Evolutionary conservation across 1,139 yeast genomes (phyloP).

Genomic region (Wickerhamomyces sp.): DNA sequence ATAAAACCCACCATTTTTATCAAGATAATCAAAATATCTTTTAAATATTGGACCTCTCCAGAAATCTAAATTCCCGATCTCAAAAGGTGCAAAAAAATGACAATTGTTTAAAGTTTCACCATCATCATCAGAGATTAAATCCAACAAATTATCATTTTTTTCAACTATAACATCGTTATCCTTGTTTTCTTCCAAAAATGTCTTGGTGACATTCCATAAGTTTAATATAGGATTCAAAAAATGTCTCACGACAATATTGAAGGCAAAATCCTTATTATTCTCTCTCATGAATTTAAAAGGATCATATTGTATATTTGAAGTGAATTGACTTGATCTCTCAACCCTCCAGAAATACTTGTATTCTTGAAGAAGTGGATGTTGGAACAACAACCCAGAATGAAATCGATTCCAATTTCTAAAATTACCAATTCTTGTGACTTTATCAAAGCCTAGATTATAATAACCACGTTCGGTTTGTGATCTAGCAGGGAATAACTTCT

Average conservation of each 20-base stretch:
- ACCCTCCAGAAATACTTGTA: conserved; percentile 70
- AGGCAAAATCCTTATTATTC: conserved; percentile 56
- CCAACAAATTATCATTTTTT: conserved; percentile 41
- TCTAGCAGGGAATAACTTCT: conserved; percentile 29
- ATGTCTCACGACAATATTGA: conserved; percentile 58
- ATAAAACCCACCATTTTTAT: conserved; percentile 50
- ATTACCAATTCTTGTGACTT: not conserved
- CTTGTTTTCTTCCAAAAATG: conserved; percentile 43
- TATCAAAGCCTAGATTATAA: conserved; percentile 40
- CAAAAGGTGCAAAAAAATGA: conserved; percentile 67
- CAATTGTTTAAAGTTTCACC: conserved; percentile 51
- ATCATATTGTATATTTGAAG: conserved; percentile 61
- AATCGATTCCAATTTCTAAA: conserved; percentile 67
- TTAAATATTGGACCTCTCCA: conserved; percentile 45
- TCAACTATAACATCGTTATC: conserved; percentile 31
- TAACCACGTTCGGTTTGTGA: conserved; percentile 49
- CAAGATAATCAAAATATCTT: conserved; percentile 42
- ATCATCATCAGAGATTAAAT: conserved; percentile 40
- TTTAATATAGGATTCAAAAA: conserved; percentile 50
- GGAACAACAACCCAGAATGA: conserved; percentile 59
- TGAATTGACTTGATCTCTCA: conserved; percentile 59
- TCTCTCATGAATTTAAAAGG: conserved; percentile 57
- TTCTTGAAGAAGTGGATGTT: conserved; percentile 45
- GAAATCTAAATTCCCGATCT: conserved; percentile 49
- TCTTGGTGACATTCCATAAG: conserved; percentile 50